phyloP scores from a whole-genome alignment of 805 yeast species.

The Teunomyces tritomae region DNA sequence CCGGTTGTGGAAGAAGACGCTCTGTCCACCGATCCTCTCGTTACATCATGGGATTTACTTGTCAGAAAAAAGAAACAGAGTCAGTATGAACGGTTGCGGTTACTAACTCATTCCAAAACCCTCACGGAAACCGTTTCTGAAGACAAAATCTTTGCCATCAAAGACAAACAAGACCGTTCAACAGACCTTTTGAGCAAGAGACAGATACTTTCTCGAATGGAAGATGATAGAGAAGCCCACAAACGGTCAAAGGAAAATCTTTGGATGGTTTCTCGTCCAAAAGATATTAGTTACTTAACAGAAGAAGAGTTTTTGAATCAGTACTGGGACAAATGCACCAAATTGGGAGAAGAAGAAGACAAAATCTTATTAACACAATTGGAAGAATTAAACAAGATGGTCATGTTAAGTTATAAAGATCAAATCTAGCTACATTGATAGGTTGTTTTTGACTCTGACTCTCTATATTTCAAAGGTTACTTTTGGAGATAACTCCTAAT shows the following conservation, averaged over 20 bases:
- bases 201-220: conserved; percentile 76
- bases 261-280: conserved; percentile 64
- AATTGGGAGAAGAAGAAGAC: conserved; percentile 45
- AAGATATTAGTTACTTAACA: conserved; percentile 30
- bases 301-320: conserved; percentile 36
- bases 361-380: conserved; percentile 42
- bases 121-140: conserved; percentile 24
- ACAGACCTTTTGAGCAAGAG: conserved; percentile 33
- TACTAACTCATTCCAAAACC: conserved; percentile 30
- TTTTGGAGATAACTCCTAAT: conserved; percentile 45
- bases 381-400: conserved; percentile 54
- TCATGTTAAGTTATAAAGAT: conserved; percentile 51
- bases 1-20: conserved; percentile 20
- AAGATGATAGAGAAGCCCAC: conserved; percentile 88
- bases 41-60: conserved; percentile 47
- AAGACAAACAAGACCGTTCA: conserved; percentile 16
- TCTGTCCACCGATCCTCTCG: conserved; percentile 26
- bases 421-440: conserved; percentile 21
- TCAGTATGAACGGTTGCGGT: conserved; percentile 47
- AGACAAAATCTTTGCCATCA: conserved; percentile 25
- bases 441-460: too few relatives aligned
- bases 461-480: background rate
- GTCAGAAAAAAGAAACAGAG: conserved; percentile 48
- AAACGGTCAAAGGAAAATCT: conserved; percentile 77
- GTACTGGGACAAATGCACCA: conserved; percentile 53